Base-by-base conservation (phyloP, 2,329 filamentous ascomycete species). In the Penicillium oxalicum region DNA sequence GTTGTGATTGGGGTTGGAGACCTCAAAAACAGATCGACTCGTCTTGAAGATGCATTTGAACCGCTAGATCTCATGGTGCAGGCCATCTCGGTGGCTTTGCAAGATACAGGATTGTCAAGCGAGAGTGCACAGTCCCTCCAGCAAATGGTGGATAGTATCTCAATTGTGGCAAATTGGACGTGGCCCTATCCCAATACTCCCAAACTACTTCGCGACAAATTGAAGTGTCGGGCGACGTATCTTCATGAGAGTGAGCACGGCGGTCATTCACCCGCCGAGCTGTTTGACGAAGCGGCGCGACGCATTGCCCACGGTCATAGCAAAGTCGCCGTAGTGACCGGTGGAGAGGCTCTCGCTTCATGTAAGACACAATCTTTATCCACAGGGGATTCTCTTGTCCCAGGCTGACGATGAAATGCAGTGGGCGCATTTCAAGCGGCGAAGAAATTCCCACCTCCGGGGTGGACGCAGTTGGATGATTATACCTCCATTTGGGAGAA, bases 1-100 rank as follows among this genome's bases (percentile, higher is more conserved):
- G 67, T 86, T 24, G 76, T 86, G 27, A 73, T 86, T 43, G 83
- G 82, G 28, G 77, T 85, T 0, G 81, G 74, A 47, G 82, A 86
- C 58, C 65, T 83, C 52, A 77, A 78, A 50, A 84, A 86, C 60
- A 74, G 75, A 42, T 78, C 78, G 2, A 69, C 69, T 27, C 66
- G 68, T 27, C 50, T 77, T 4, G 67, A 74, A 51, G 74, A 81
- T 61, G 79, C 80, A 6, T 70, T 77, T 27, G 82, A 86, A 58
- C 83, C 83, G 0, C 70, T 78, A 2, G 65, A 76, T 24, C 65
- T 86, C 4, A 86, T 86, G 66, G 62, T 79, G 11, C 68, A 76
- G 49, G 79, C 82, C 1, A 78, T 83, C 28, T 57, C 65, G 3
- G 61, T 61, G 12, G 79, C 82, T 2, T 59, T 84, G 3, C 47